Conservation (phyloP, 345 rosid species). For the Eutrema yunnanense region DNA sequence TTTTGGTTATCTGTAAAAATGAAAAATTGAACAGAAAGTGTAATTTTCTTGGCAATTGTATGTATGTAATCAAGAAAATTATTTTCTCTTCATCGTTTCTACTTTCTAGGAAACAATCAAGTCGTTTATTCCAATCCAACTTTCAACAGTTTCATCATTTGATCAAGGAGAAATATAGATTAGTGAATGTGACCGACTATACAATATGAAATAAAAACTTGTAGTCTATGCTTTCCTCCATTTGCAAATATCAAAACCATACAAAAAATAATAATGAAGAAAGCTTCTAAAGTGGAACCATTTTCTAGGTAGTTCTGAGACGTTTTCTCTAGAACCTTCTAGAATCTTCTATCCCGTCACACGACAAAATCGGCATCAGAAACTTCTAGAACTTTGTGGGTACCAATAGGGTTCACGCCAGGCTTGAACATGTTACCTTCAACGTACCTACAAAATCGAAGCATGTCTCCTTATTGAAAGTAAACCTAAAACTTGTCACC, state of each 20-base stretch:
- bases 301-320: conserved; percentile 21
- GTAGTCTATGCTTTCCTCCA: conserved; percentile 21
- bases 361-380: conserved; percentile 76
- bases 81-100: no score
- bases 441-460: conserved; percentile 57
- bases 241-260: conserved; percentile 19
- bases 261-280: conserved; percentile 5
- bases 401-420: conserved; percentile 78
- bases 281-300: conserved; percentile 9
- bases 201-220: conserved; percentile 12
- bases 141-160: background rate
- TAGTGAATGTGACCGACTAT: conserved; percentile 18
- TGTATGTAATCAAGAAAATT: background rate
- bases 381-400: conserved; percentile 79
- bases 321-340: conserved; percentile 16
- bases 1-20: background rate
- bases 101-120: no score
- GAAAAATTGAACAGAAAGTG: background rate
- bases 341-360: conserved; percentile 20
- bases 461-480: background rate
- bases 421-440: conserved; percentile 80
- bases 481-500: conserved; percentile 1
- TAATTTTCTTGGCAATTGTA: conserved; percentile 1
- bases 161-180: conserved; percentile 17
- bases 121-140: background rate